Evolutionary conservation across 163 green algal genomes (phyloP).

Genomic region (Prototheca wickerhamii): DNA sequence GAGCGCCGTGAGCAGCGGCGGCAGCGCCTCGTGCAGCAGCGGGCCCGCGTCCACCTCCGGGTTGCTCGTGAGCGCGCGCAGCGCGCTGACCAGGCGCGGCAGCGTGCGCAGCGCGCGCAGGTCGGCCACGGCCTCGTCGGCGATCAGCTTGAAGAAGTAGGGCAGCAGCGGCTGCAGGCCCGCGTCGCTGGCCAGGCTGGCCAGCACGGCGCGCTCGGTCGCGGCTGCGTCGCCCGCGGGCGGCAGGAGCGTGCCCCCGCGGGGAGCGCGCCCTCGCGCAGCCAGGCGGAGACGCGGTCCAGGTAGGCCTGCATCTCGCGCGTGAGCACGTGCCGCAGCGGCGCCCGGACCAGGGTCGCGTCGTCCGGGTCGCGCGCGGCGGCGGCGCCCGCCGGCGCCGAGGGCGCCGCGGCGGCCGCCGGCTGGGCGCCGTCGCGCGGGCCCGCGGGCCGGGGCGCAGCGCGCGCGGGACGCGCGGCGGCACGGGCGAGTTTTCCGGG

Average conservation of each 20-base stretch:
- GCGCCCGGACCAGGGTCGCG: constrained; percentile 5
- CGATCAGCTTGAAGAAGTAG: constrained; percentile 64
- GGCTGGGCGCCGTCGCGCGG: background rate
- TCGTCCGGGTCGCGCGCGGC: background rate
- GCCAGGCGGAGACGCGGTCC: constrained; percentile 34
- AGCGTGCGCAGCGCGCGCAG: constrained; percentile 20
- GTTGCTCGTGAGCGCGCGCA: background rate
- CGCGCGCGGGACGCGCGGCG: constrained; percentile 10
- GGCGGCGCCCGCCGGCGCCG: constrained; percentile 1
- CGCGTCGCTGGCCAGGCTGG: constrained; percentile 55
- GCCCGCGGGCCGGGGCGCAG: background rate
- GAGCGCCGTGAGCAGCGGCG: background rate
- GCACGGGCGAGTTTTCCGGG: constrained; percentile 68
- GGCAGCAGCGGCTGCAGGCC: constrained; percentile 67
- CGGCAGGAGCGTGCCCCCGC: background rate
- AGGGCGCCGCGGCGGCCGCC: background rate
- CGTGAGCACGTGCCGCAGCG: constrained; percentile 47
- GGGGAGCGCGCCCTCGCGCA: constrained; percentile 17
- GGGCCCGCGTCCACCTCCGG: background rate
- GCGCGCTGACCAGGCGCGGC: constrained; percentile 7
- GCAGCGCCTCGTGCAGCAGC: background rate
- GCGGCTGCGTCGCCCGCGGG: background rate
- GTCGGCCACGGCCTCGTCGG: constrained; percentile 44
- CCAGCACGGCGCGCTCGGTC: constrained; percentile 28
- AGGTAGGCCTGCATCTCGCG: constrained; percentile 66